Conservation (phyloP, 768 basidiomycete species). For the Hortiboletus campestris region DNA sequence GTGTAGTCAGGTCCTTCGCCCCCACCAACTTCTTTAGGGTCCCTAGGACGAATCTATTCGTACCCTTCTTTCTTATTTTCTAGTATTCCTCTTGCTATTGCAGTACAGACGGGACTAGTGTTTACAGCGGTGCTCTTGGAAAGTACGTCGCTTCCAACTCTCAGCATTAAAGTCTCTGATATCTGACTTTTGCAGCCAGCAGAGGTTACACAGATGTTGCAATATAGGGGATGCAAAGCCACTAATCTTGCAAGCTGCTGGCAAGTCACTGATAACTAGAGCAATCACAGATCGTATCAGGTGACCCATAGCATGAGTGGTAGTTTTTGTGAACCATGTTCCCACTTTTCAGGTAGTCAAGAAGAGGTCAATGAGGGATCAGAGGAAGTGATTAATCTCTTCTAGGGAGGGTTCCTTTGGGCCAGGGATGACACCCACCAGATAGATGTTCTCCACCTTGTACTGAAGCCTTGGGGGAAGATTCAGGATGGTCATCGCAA, state of each 20-base stretch:
- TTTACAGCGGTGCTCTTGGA: slow-evolving; percentile 12
- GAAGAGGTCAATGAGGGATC: slow-evolving; percentile 35
- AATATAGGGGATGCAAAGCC: neutral
- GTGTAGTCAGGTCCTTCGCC: too few species aligned
- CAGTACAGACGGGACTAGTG: too few species aligned
- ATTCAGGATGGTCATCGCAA: slow-evolving; percentile 21
- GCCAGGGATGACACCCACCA: slow-evolving; percentile 37
- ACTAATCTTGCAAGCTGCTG: neutral
- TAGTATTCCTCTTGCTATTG: too few species aligned
- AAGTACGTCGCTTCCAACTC: slow-evolving; percentile 19
- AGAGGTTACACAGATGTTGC: neutral
- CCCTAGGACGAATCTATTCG: too few species aligned
- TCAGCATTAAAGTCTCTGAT: slow-evolving; percentile 27
- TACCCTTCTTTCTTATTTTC: too few species aligned
- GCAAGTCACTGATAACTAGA: neutral
- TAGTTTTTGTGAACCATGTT: slow-evolving; percentile 26
- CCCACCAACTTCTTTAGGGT: too few species aligned
- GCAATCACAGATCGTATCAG: neutral
- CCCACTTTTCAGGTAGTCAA: slow-evolving; percentile 31
- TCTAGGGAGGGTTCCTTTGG: slow-evolving; percentile 31
- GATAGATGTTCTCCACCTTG: slow-evolving; percentile 35
- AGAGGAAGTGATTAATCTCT: slow-evolving; percentile 33
- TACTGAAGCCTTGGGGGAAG: slow-evolving; percentile 17
- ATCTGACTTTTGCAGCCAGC: slow-evolving; percentile 1
- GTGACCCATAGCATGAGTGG: neutral